Evolutionary conservation across 176 grass and related monocot species (phyloP), one percentile per base, ranked within the genome.

Genomic region (Pontederia paniculata): DNA sequence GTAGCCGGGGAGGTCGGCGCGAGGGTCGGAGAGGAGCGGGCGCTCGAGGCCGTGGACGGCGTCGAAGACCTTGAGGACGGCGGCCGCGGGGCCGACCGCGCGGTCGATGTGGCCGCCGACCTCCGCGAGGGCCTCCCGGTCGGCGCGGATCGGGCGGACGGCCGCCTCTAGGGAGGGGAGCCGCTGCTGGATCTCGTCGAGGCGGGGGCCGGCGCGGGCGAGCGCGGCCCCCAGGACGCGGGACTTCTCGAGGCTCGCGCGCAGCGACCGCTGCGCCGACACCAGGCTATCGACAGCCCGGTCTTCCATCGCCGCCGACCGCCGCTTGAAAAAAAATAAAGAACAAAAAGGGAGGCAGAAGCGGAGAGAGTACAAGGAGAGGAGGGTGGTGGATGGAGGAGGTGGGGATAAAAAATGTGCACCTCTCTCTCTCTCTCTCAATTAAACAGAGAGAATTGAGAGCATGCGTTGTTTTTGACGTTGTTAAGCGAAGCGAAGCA

Each of bases 31-130:
- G 22, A 96, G 91, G 1, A 96, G 85, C 45, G 85, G 74, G 46
- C 67, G 71, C 73, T 96, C 86, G 37, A 96, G 86, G 8, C 91
- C 82, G 63, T 89, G 91, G 10, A 96, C 82, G 48, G 91, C 91
- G 68, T 96, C 91, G 68, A 96, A 96, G 22, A 96, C 86, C 91
- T 96, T 96, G 64, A 96, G 91, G 15, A 96, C 91, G 42, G 82
- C 85, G 0, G 86, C 82, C 1, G 91, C 86, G 17, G 91, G 91
- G 8, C 82, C 79, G 0, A 96, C 86, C 42, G 91, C 86, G 53
- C 86, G 85, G 80, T 89, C 77, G 67, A 96, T 96, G 74, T 96
- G 79, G 15, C 73, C 79, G 0, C 79, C 89, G 6, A 76, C 85
- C 13, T 79, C 70, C 0, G 72, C 52, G 9, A 95, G 74, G n/a